Base-by-base conservation (phyloP, 805 yeast genomes). In the Brettanomyces custersianus region DNA sequence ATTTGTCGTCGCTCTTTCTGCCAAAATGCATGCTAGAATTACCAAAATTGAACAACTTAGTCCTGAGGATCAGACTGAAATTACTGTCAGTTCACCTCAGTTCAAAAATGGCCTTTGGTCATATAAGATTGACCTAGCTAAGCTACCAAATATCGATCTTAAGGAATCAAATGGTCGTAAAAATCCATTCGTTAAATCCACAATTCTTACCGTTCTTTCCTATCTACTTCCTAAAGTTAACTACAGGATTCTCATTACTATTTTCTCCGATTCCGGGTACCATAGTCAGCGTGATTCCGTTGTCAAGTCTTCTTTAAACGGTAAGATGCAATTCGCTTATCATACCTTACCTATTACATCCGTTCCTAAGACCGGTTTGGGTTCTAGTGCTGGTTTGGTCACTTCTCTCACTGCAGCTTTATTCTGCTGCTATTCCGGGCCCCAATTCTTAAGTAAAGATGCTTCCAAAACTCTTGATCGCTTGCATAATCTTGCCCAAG, bases 311-410 rank as follows among this genome's bases (percentile, higher is more conserved):
- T 63, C 72, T 0, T 15, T n/a, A 1, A 66, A 67, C 31, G 63
- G 63, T 0, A 37, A 43, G 1, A 64, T 59, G 29, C 41, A 51
- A 13, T 88, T 88, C 51, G 59, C 71, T 29, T 78, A 63, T 54
- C 96, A 90, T 54, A 37, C 55, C 0, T 40, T 53, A 18, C 65
- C 74, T 12, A 85, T 92, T 37, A 65, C 72, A 0, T 63, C 80
- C 24, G 95, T 87, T 5, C 77, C 95, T 2, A 92, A 92, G 54
- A 92, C 98, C 0, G 98, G 98, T 0, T 65, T 92, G 33, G 98
- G 98, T 1, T 86, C 96, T 10, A 86, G 96, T 22, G 98, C 98
- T 0, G 95, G 96, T 0, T 66, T 92, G 39, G 94, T 85, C 3
- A 72, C 94, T 1, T 88, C 82, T 2, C 65, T 88, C 3, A 74